Percentiles rank a stretch among this genome's conserved stretches.
Evolutionary conservation across 371 early-diverging fungal species (phyloP).

Genomic region (Cladochytrium tenue): DNA sequence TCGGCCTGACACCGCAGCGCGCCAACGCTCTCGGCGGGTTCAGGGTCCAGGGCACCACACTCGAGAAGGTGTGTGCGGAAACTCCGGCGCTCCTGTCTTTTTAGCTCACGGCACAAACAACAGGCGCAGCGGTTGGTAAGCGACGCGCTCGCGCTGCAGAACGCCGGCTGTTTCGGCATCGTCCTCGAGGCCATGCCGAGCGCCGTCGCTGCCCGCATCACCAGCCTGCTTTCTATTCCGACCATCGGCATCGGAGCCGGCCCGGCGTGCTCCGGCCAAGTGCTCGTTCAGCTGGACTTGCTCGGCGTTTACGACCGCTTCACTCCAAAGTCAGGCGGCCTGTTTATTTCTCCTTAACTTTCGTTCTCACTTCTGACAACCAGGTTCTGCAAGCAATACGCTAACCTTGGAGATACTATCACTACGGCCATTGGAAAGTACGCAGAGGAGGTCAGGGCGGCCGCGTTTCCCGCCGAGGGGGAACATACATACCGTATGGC

Average conservation of each 20-base stretch:
- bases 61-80: constrained; percentile 38
- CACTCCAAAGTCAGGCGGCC: constrained; percentile 64
- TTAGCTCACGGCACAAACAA: background rate
- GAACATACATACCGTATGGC: constrained; percentile 62
- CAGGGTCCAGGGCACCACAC: constrained; percentile 88
- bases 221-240: constrained; percentile 72
- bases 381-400: constrained; percentile 89
- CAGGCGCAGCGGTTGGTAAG: constrained; percentile 72
- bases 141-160: constrained; percentile 86
- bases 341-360: background rate
- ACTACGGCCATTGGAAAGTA: constrained; percentile 71
- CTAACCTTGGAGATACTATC: constrained; percentile 70
- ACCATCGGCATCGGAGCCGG: constrained; percentile 98
- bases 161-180: constrained; percentile 88
- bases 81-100: background rate
- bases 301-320: constrained; percentile 84
- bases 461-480: constrained; percentile 76
- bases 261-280: constrained; percentile 84
- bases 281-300: constrained; percentile 87
- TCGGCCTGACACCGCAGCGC: constrained; percentile 94
- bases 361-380: background rate
- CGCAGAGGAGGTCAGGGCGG: constrained; percentile 71
- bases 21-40: constrained; percentile 85
- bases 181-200: constrained; percentile 93
- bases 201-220: constrained; percentile 81